Conservation (phyloP, 371 early-diverging fungal genomes). For the Rhizopus microsporus region DNA sequence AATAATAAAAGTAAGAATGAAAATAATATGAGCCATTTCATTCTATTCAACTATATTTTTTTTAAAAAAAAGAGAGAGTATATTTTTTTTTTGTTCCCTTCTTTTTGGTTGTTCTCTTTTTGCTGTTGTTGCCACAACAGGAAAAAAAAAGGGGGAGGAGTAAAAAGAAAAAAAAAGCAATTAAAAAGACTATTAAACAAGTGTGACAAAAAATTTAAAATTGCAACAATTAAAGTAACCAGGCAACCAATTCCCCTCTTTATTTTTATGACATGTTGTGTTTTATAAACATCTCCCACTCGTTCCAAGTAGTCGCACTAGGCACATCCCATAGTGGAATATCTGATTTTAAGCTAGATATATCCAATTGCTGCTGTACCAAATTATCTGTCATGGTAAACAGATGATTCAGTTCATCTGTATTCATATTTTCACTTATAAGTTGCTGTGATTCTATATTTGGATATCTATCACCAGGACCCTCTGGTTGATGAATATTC, state of each 20-base stretch:
- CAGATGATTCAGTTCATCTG: neutral
- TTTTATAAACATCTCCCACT: constrained; percentile 37
- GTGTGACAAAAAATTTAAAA: constrained; percentile 3
- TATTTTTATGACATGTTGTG: constrained; percentile 2
- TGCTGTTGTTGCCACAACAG: neutral
- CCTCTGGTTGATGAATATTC: neutral
- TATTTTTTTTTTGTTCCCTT: neutral
- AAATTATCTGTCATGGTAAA: too few relatives aligned
- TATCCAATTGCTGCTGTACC: constrained; percentile 21
- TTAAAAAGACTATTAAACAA: constrained; percentile 5
- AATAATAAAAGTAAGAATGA: neutral
- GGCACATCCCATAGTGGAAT: constrained; percentile 38
- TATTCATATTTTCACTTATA: neutral
- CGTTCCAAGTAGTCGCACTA: constrained; percentile 36
- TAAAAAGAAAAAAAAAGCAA: constrained; percentile 6
- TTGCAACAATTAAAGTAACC: neutral
- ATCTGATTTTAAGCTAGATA: constrained; percentile 27
- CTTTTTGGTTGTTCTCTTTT: neutral
- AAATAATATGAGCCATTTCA: neutral
- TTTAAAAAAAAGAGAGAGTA: neutral
- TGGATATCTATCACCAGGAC: neutral
- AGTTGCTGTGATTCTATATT: constrained; percentile 1
- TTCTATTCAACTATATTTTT: neutral
- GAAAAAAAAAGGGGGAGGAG: constrained; percentile 6
- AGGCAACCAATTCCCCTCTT: neutral